Evolutionary conservation across 495 filamentous ascomycete genomes (phyloP).

Genomic region (Penicillium crystallinum): DNA sequence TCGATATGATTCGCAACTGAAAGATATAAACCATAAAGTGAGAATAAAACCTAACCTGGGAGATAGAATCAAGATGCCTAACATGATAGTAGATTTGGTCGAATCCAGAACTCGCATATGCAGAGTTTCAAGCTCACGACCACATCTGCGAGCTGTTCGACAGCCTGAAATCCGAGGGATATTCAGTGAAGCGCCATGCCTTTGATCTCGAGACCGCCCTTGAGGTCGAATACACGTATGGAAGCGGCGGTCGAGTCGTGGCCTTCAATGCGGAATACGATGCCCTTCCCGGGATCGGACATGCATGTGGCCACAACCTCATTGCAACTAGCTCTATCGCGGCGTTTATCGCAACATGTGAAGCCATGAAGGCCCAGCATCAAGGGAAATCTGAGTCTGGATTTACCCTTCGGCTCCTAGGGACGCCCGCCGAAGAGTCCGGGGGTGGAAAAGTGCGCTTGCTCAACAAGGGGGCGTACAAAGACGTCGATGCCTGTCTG

Average conservation of each 20-base stretch:
- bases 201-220: constrained; percentile 54
- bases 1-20: constrained; percentile 32
- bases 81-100: no score
- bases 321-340: constrained; percentile 43
- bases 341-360: constrained; percentile 36
- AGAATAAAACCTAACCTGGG: no score
- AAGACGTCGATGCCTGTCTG: constrained; percentile 41
- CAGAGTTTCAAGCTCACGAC: constrained; percentile 50
- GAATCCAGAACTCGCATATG: constrained; percentile 52
- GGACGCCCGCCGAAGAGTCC: constrained; percentile 41
- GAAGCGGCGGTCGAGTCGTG: constrained; percentile 42
- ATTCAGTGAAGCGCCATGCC: constrained; percentile 35
- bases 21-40: constrained; percentile 45
- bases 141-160: constrained; percentile 45
- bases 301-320: constrained; percentile 47
- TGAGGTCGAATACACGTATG: constrained; percentile 48
- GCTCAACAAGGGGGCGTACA: constrained; percentile 47
- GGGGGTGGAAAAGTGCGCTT: constrained; percentile 47
- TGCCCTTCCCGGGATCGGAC: constrained; percentile 42
- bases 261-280: constrained; percentile 59
- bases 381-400: constrained; percentile 9
- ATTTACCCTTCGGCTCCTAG: constrained; percentile 39
- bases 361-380: constrained; percentile 27
- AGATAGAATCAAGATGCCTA: no score
- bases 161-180: constrained; percentile 21